These are phyloP conservation scores for Tylopilus felleus DNA, from an alignment of 768 basidiomycete species.

Conservation along the genomic window DNA sequence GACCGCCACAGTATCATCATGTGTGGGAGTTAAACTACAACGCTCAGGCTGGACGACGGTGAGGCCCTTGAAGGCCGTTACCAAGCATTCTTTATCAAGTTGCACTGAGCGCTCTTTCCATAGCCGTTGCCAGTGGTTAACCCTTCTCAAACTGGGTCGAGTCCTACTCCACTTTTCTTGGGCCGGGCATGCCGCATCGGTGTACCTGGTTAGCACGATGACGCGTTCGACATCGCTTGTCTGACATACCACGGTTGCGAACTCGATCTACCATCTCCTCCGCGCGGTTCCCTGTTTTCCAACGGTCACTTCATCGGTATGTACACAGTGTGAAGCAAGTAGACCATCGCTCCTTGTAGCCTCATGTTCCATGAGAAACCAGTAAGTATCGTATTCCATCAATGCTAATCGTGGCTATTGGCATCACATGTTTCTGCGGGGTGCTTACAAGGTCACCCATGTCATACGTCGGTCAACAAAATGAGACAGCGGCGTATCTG, in stretches of 20 bases:
- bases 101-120: neutral
- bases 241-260: conserved; percentile 1
- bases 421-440: too few species aligned
- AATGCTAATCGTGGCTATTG: too few species aligned
- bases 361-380: neutral
- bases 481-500: neutral
- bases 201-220: conserved; percentile 1
- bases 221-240: conserved; percentile 15
- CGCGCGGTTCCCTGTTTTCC: neutral
- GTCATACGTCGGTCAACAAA: neutral
- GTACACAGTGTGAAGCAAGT: neutral
- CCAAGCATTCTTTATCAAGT: conserved; percentile 10
- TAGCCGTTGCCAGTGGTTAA: neutral
- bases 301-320: neutral
- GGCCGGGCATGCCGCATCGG: neutral
- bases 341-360: neutral
- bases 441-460: neutral
- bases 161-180: neutral
- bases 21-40: too few species aligned
- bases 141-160: neutral
- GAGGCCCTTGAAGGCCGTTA: neutral
- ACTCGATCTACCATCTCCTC: neutral
- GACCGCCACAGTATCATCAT: conserved; percentile 4
- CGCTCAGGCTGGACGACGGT: neutral
- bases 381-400: neutral